Evolutionary conservation across 164 flowering plant species (phyloP).

Genomic region (Platanus orientalis): DNA sequence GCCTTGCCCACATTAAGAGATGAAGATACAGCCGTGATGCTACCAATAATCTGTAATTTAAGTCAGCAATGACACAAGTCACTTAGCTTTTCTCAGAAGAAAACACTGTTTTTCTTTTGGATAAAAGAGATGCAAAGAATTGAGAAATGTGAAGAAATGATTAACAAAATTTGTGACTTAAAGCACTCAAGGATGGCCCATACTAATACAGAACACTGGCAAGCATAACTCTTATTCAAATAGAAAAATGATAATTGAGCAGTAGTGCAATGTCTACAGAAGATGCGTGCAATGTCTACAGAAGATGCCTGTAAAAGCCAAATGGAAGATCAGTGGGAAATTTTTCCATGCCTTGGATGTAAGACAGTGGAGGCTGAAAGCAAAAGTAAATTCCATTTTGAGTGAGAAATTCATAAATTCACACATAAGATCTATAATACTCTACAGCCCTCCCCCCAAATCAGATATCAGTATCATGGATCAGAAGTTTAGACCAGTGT

Average conservation of each 20-base stretch:
- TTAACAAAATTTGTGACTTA: no score
- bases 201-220: background rate
- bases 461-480: no score
- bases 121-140: background rate
- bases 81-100: background rate
- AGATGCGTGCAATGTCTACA: background rate
- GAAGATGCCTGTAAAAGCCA: background rate
- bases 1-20: conserved; percentile 84
- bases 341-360: background rate
- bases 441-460: no score
- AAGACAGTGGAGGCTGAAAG: background rate
- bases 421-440: no score
- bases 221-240: background rate
- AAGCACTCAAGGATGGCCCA: no score
- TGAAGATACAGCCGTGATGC: conserved; percentile 74
- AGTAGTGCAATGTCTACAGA: background rate
- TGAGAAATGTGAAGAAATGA: no score
- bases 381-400: background rate
- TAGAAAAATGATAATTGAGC: background rate
- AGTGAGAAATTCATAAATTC: no score
- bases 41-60: conserved; percentile 63
- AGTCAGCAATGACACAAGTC: background rate
- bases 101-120: no score
- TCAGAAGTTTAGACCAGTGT: no score
- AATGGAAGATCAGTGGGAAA: background rate